A percentile compares a stretch with the other conserved stretches of the same genome.
These are phyloP conservation scores for Sclerotinia borealis DNA, from an alignment of 2,329 filamentous ascomycete species.

Conservation along the genomic window DNA sequence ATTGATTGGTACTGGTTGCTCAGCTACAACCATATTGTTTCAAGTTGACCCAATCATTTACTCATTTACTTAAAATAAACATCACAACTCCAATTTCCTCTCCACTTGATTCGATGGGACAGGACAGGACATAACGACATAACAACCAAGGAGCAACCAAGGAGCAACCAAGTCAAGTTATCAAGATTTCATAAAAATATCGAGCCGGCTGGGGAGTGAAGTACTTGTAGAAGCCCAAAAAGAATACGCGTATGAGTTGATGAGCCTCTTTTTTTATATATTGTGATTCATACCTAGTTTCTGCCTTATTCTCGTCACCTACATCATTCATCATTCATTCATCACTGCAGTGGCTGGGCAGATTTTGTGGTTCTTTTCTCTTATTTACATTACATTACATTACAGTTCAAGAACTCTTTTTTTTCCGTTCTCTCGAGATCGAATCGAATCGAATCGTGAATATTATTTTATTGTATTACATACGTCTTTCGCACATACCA, in stretches of 20 bases:
- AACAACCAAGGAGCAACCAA: no score
- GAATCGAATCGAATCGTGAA: no score
- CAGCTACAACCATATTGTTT: no score
- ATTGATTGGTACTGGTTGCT: not conserved
- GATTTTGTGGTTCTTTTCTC: not conserved
- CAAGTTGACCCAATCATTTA: no score
- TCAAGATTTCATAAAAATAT: not conserved
- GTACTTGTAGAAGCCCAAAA: not conserved
- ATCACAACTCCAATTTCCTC: not conserved
- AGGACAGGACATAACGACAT: no score
- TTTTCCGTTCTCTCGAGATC: not conserved
- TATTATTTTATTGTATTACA: no score
- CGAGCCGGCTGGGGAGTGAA: no score
- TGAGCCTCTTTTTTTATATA: conserved; percentile 2
- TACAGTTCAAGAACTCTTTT: no score
- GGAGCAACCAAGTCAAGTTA: not conserved
- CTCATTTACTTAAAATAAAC: not conserved
- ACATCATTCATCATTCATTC: not conserved
- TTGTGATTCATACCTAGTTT: no score
- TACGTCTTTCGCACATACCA: not conserved
- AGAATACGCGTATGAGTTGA: conserved; percentile 1
- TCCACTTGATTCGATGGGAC: not conserved
- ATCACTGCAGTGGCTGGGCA: no score
- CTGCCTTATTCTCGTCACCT: not conserved
- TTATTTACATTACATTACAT: not conserved